Evolutionary conservation across 192 early-diverging fungal genomes (phyloP), one percentile per base, ranked within the genome.

Genomic region (Coemansia reversa): DNA sequence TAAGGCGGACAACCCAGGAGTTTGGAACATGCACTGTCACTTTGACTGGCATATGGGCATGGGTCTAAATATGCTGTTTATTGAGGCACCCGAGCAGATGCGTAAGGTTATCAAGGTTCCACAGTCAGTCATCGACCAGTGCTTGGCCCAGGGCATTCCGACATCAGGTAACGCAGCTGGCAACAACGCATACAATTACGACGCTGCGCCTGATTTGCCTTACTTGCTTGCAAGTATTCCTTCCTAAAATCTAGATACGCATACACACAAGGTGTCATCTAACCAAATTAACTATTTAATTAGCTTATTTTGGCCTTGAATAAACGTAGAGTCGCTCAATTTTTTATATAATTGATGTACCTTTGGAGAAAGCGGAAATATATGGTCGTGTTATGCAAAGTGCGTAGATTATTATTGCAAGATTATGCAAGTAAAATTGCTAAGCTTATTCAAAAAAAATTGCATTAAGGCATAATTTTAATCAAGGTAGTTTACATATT

Each of bases 1-100:
- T 72, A 58, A 72, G 32, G 89, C 89, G 7, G 86, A 93, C 68
- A 95, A 93, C 75, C 90, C 91, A 12, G 93, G 92, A 18, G 83
- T 85, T 22, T 95, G 92, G 92, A 65, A 88, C 51, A 85, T 93
- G 82, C 93, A 93, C 79, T 95, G 93, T 75, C 93, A 93, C 69
- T 62, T 72, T 33, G 74, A 72, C 55, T 81, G 71, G 76, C 81
- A 83, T 60, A 74, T 90, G 51, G 84, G 84, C 54, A 72, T 86
- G 56, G 93, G 93, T 59, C 82, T 94, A 53, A 86, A 81, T 39
- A 83, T 84, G 51, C 66, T 83, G n/a, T 76, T 94, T 59, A 60
- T 70, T 29, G 64, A 65, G 51, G 74, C 74, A 14, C 67, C 64
- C 0, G 58, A 60, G n/a, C 35, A 42, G 22, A 70, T 75, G 67